Conservation (phyloP, 2,329 filamentous ascomycete species). For the Neofusicoccum cordaticola region DNA sequence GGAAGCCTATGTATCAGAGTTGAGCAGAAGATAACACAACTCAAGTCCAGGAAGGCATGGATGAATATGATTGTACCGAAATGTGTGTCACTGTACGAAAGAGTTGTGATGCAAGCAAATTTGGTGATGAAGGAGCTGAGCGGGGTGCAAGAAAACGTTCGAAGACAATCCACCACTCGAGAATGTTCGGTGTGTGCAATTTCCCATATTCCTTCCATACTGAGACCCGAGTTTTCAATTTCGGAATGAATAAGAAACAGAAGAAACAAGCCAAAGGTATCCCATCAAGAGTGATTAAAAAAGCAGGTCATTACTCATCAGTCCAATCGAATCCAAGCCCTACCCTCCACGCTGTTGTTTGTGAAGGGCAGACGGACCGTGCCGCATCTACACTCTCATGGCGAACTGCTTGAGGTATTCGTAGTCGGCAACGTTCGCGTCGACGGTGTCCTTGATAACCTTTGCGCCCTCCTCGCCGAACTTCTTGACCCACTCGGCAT, state of each 20-base stretch:
- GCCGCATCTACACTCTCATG: constrained; percentile 44
- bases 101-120: not conserved
- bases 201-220: not conserved
- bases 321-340: not conserved
- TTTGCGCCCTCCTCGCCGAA: constrained; percentile 70
- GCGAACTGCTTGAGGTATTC: constrained; percentile 80
- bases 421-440: constrained; percentile 71
- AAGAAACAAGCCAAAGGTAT: not conserved
- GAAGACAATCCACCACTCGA: not conserved
- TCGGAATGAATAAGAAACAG: not conserved
- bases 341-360: not conserved
- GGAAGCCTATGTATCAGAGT: too few relatives aligned
- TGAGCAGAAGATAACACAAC: too few relatives aligned
- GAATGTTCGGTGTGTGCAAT: not conserved
- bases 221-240: not conserved
- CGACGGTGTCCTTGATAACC: constrained; percentile 67
- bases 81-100: not conserved
- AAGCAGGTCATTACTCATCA: constrained; percentile 2
- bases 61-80: not conserved
- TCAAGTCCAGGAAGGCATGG: too few relatives aligned
- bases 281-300: not conserved
- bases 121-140: not conserved
- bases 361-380: not conserved
- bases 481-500: constrained; percentile 70
- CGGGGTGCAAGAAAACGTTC: too few relatives aligned